These are phyloP conservation scores for Rhodocollybia butyracea DNA, from an alignment of 768 basidiomycete genomes.

Conservation along the genomic window DNA sequence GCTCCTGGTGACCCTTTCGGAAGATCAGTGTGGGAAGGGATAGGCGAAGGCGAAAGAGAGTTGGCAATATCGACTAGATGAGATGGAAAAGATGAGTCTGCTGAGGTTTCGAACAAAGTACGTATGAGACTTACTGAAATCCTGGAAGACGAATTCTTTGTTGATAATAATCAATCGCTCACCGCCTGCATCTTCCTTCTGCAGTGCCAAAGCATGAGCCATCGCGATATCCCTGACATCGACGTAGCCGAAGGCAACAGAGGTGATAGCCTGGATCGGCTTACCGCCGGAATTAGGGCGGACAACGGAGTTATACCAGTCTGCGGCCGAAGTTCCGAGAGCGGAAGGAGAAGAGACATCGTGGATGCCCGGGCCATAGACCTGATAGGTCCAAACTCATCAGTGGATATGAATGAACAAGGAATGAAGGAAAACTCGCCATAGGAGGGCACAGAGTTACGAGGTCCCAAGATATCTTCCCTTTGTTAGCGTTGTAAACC, in stretches of 20 bases:
- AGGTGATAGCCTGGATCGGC: slow-evolving; percentile 21
- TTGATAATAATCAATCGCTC: slow-evolving; percentile 48
- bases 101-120: not conserved
- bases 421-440: slow-evolving; percentile 13
- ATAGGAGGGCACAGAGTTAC: slow-evolving; percentile 36
- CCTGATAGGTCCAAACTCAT: not conserved
- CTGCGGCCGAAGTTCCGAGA: slow-evolving; percentile 33
- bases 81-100: not conserved
- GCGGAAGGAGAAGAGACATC: slow-evolving; percentile 1
- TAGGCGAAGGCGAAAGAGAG: slow-evolving; percentile 19
- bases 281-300: slow-evolving; percentile 15
- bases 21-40: slow-evolving; percentile 18
- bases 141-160: slow-evolving; percentile 22
- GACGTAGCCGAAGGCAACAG: slow-evolving; percentile 28
- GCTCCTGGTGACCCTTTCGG: slow-evolving; percentile 28
- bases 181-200: slow-evolving; percentile 44
- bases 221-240: slow-evolving; percentile 50
- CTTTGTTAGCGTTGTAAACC: slow-evolving; percentile 32
- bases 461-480: slow-evolving; percentile 34
- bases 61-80: slow-evolving; percentile 32
- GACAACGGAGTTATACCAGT: slow-evolving; percentile 31
- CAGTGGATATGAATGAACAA: not conserved
- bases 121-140: slow-evolving; percentile 17
- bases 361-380: slow-evolving; percentile 6
- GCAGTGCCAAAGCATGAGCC: slow-evolving; percentile 50